Evolutionary conservation across 2,329 filamentous ascomycete species (phyloP).

Genomic region (Aspergillus japonicus): DNA sequence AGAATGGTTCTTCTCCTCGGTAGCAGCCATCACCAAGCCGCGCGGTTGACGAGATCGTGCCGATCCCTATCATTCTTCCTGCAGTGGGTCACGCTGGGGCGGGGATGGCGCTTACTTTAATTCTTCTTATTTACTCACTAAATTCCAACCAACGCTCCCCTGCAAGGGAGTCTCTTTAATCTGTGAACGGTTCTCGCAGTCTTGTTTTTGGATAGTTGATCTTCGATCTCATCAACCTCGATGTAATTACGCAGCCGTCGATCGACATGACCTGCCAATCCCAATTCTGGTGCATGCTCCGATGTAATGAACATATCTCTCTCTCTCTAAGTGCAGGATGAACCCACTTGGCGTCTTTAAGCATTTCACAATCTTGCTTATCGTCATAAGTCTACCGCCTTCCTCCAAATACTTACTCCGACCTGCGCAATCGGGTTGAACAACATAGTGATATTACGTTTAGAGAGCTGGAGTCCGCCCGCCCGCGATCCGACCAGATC

Average conservation of each 20-base stretch:
- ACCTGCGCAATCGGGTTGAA: no score
- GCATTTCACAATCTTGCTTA: no score
- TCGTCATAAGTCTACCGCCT: no score
- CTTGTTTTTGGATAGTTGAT: not conserved
- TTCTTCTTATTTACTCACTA: conserved; percentile 17
- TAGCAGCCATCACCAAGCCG: not conserved
- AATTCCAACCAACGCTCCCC: conserved; percentile 7
- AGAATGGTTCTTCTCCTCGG: not conserved
- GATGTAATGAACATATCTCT: not conserved
- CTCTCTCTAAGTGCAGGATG: not conserved
- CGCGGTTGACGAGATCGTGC: conserved; percentile 10
- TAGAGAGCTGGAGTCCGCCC: no score
- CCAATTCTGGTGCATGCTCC: not conserved
- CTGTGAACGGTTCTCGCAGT: not conserved
- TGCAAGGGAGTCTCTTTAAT: conserved; percentile 16
- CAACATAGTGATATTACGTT: no score
- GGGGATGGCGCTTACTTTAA: conserved; percentile 26
- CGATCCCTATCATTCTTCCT: conserved; percentile 15
- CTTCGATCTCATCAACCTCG: not conserved
- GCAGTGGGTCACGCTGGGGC: conserved; percentile 19
- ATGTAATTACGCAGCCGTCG: not conserved
- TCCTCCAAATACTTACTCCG: no score
- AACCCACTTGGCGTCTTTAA: no score
- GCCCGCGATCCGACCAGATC: no score
- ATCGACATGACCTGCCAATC: not conserved